Evolutionary conservation across 495 filamentous ascomycete species (phyloP).

Genomic region (Parathielavia hyrcaniae): DNA sequence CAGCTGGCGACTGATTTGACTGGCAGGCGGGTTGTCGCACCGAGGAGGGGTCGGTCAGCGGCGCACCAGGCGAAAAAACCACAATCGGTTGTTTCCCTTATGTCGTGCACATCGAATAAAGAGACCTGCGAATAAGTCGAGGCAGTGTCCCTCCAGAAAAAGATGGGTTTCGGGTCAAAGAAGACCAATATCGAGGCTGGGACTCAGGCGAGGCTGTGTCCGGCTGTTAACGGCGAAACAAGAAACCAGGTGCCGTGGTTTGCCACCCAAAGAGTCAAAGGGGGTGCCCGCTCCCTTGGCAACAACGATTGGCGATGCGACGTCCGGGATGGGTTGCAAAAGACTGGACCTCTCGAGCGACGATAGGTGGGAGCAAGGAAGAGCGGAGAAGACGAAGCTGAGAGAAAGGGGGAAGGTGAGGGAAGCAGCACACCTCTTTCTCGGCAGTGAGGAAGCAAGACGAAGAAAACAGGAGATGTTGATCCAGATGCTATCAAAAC

Average conservation of each 20-base stretch:
- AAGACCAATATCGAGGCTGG: slow-evolving; percentile 11
- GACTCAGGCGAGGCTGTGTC: slow-evolving; percentile 21
- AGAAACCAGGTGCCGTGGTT: slow-evolving; percentile 9
- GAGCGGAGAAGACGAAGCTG: slow-evolving; percentile 1
- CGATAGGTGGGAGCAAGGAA: slow-evolving; percentile 5
- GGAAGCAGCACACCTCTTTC: neutral
- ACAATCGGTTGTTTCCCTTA: neutral
- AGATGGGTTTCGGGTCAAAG: slow-evolving; percentile 1
- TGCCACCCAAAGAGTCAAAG: slow-evolving; percentile 17
- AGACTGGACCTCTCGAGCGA: neutral
- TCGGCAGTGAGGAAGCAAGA: neutral
- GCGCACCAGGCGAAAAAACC: neutral
- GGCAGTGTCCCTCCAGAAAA: neutral
- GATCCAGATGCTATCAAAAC: slow-evolving; percentile 5
- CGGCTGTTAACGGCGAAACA: slow-evolving; percentile 30
- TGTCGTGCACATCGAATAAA: slow-evolving; percentile 3
- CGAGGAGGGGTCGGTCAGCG: neutral
- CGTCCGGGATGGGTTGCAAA: slow-evolving; percentile 11
- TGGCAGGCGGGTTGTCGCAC: slow-evolving; percentile 15
- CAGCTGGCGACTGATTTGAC: slow-evolving; percentile 25
- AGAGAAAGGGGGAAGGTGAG: neutral
- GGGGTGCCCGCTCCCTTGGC: slow-evolving; percentile 3
- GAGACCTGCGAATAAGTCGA: neutral
- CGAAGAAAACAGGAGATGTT: slow-evolving; percentile 10
- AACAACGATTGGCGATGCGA: slow-evolving; percentile 17